A percentile compares a stretch with the other conserved stretches of the same genome.
These are phyloP conservation scores for Solanum paucissectum DNA, from an alignment of 257 asterid species.

Conservation along the genomic window DNA sequence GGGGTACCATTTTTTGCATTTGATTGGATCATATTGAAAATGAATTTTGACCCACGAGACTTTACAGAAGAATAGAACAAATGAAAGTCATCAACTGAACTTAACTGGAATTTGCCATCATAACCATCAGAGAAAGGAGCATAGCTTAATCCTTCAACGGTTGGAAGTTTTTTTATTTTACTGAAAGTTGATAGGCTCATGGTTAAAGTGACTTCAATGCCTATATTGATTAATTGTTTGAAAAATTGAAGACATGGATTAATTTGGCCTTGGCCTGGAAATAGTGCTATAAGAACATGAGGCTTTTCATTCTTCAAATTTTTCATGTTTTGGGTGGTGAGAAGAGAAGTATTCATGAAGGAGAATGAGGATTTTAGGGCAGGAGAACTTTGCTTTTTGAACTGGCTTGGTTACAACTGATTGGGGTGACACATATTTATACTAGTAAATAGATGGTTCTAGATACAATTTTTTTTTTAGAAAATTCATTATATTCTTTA, in stretches of 20 bases:
- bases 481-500: too few species aligned
- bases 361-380: too few species aligned
- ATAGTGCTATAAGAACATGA: conserved; percentile 12
- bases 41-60: background rate
- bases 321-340: background rate
- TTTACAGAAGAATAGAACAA: background rate
- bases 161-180: background rate
- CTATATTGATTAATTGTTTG: too few species aligned
- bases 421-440: too few species aligned
- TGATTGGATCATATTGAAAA: background rate
- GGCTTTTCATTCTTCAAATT: too few species aligned
- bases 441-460: too few species aligned
- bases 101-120: background rate
- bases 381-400: too few species aligned
- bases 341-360: background rate
- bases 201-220: too few species aligned
- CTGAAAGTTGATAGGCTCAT: too few species aligned
- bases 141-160: background rate
- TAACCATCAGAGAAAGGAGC: conserved; percentile 1
- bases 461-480: too few species aligned
- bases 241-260: too few species aligned
- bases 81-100: background rate
- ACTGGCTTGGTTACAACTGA: too few species aligned
- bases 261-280: background rate
- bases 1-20: background rate